These are phyloP conservation scores for Volutella citrinella DNA, from an alignment of 2,329 filamentous ascomycete genomes.

Conservation along the genomic window DNA sequence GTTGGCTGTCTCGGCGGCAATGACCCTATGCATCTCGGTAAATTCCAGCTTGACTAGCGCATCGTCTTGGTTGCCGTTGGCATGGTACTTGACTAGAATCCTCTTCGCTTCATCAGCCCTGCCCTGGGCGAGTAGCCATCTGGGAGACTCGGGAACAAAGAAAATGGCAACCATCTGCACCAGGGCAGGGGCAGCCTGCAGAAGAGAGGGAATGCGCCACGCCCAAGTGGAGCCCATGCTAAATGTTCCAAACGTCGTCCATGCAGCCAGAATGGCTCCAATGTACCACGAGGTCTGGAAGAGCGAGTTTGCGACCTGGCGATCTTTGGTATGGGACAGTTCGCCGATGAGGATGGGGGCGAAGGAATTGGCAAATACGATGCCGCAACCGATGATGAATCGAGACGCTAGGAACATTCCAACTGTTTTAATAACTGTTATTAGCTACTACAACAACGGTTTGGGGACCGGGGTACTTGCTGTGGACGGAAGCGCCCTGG, in stretches of 20 bases:
- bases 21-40: slow-evolving; percentile 13
- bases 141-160: slow-evolving; percentile 58
- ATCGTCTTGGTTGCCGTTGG: background rate
- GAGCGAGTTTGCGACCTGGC: slow-evolving; percentile 48
- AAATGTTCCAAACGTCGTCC: slow-evolving; percentile 39
- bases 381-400: slow-evolving; percentile 50
- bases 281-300: slow-evolving; percentile 50
- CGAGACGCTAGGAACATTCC: slow-evolving; percentile 51
- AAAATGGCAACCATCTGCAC: slow-evolving; percentile 31
- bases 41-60: slow-evolving; percentile 14
- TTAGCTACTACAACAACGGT: slow-evolving; percentile 6
- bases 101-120: slow-evolving; percentile 35
- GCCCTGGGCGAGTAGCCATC: slow-evolving; percentile 49
- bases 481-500: slow-evolving; percentile 11
- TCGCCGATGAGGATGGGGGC: slow-evolving; percentile 40
- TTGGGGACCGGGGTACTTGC: background rate
- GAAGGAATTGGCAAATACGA: slow-evolving; percentile 42
- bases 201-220: slow-evolving; percentile 29
- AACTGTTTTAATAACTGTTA: background rate
- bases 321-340: slow-evolving; percentile 49
- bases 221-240: slow-evolving; percentile 27
- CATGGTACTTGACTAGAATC: slow-evolving; percentile 13
- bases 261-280: slow-evolving; percentile 40
- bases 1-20: slow-evolving; percentile 12
- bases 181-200: slow-evolving; percentile 17